phyloP scores from a whole-genome alignment of 192 early-diverging fungal genomes.

The Linderina pennispora region DNA sequence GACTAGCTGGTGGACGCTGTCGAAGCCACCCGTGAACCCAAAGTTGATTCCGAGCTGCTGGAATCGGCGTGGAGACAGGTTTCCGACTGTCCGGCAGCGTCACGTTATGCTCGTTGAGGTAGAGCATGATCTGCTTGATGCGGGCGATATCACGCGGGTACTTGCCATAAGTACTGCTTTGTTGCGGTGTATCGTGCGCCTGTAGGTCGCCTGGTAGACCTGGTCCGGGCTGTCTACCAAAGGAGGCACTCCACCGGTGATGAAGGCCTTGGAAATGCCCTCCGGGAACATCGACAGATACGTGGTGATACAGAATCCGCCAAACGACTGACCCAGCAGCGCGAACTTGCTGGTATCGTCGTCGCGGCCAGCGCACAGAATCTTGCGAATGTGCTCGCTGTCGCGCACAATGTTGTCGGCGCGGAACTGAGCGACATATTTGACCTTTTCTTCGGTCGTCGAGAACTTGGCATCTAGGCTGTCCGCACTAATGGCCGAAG shows the following conservation, averaged over 20 bases:
- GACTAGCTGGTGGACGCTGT: conserved; percentile 53
- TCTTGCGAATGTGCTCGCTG: conserved; percentile 57
- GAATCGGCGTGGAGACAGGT: conserved; percentile 58
- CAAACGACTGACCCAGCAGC: conserved; percentile 63
- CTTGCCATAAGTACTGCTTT: conserved; percentile 57
- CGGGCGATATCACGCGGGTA: conserved; percentile 57
- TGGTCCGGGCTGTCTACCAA: conserved; percentile 53
- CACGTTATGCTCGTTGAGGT: conserved; percentile 45
- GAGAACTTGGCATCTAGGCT: conserved; percentile 39
- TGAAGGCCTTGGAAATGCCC: conserved; percentile 55
- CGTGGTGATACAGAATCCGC: conserved; percentile 63
- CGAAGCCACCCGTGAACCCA: conserved; percentile 60
- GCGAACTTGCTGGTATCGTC: conserved; percentile 39
- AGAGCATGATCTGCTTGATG: conserved; percentile 53
- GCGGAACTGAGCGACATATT: conserved; percentile 58
- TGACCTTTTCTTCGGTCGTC: conserved; percentile 50
- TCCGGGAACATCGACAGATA: conserved; percentile 61
- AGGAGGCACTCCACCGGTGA: conserved; percentile 67
- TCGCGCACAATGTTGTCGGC: conserved; percentile 66
- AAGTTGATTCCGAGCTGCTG: conserved; percentile 60
- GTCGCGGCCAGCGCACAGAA: conserved; percentile 41
- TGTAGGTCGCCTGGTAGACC: conserved; percentile 56
- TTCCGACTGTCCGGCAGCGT: conserved; percentile 54
- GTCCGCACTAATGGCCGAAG: conserved; percentile 50
- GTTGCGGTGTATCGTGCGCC: conserved; percentile 54